Conservation (phyloP, 2,329 filamentous ascomycete genomes). For the Aspergillus felis region DNA sequence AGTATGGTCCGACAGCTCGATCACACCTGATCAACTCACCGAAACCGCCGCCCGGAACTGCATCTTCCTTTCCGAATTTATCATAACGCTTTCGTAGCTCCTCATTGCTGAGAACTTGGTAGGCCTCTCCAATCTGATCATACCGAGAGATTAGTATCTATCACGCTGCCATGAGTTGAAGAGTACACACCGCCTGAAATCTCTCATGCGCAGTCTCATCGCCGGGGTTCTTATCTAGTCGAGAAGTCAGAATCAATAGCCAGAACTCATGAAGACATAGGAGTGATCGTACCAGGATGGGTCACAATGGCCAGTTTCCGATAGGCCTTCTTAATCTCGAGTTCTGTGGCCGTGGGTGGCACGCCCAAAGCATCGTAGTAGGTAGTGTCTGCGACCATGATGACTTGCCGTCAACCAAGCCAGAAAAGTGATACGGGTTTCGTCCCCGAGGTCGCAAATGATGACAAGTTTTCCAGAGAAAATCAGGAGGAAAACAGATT, state of each 20-base stretch:
- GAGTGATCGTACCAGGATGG: conserved; percentile 66
- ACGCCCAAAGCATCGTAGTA: conserved; percentile 89
- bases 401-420: conserved; percentile 15
- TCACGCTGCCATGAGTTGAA: background rate
- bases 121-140: conserved; percentile 62
- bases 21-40: conserved; percentile 45
- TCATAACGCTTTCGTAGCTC: conserved; percentile 90
- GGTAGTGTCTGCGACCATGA: conserved; percentile 81
- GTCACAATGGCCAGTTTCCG: conserved; percentile 91
- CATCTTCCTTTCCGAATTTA: conserved; percentile 93
- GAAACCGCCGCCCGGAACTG: conserved; percentile 86
- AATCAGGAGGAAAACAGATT: background rate
- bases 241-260: conserved; percentile 8
- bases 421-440: background rate
- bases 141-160: conserved; percentile 7
- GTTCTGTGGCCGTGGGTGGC: conserved; percentile 75
- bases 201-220: conserved; percentile 90
- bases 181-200: conserved; percentile 72
- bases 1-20: background rate
- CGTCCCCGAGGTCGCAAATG: background rate
- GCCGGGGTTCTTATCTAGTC: conserved; percentile 89
- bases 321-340: conserved; percentile 97
- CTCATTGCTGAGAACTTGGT: conserved; percentile 76
- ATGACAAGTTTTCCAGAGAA: background rate
- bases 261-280: conserved; percentile 10